Conservation (phyloP, 176 grass and related monocot genomes). For the Cenchrus americanus region DNA sequence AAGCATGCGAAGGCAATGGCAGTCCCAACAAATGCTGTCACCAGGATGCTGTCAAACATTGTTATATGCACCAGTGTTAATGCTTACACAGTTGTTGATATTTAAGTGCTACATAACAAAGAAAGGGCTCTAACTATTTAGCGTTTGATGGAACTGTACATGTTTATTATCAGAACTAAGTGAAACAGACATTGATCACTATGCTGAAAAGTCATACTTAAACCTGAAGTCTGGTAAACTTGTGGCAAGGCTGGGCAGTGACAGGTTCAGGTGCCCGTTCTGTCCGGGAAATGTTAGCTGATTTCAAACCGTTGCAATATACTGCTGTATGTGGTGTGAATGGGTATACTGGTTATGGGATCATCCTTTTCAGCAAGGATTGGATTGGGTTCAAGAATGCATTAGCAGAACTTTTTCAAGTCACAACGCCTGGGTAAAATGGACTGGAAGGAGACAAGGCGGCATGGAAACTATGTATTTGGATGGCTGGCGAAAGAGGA, state of each 20-base stretch:
- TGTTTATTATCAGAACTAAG: constrained; percentile 49
- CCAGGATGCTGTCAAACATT: constrained; percentile 65
- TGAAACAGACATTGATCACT: constrained; percentile 55
- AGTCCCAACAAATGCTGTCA: constrained; percentile 84
- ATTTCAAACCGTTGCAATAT: constrained; percentile 37
- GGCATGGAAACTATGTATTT: neutral
- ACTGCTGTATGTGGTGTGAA: constrained; percentile 7
- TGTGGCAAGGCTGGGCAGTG: constrained; percentile 27
- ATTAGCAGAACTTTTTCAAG: constrained; percentile 53
- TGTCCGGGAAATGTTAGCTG: constrained; percentile 47
- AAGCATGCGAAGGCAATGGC: constrained; percentile 93
- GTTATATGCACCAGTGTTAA: neutral
- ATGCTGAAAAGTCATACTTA: constrained; percentile 41
- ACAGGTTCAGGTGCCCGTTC: constrained; percentile 59
- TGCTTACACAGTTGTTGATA: no score
- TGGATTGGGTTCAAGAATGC: constrained; percentile 71
- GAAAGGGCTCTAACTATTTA: neutral
- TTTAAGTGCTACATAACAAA: neutral
- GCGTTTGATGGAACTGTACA: neutral
- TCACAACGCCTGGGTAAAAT: constrained; percentile 41
- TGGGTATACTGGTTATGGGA: constrained; percentile 39
- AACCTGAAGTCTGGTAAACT: constrained; percentile 38
- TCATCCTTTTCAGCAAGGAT: constrained; percentile 53
- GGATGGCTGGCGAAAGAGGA: constrained; percentile 59
- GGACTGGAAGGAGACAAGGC: constrained; percentile 43